Evolutionary conservation across 2,329 filamentous ascomycete species (phyloP), one percentile per base, ranked within the genome.

Genomic region (Penicillium sp.): DNA sequence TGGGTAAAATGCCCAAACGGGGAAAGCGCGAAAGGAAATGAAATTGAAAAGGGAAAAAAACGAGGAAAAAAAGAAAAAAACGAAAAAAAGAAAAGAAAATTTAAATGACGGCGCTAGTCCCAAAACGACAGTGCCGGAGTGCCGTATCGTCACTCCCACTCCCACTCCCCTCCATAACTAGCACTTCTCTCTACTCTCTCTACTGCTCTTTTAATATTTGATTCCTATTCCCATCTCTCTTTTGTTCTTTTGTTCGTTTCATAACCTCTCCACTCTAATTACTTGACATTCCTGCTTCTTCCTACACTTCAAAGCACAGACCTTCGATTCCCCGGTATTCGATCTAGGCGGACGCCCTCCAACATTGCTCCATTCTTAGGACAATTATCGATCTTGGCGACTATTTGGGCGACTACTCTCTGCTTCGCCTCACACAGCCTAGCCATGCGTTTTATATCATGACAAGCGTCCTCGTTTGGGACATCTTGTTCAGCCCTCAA

Each of bases 401-500:
- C 48, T 32, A 40, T 34, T 49, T 36, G 13, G 34, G 38, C 38
- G 38, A 18, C 38, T 40, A 18, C 6, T 8, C 38, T 40, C 53
- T 54, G 45, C 52, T 57, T 53, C 52, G 53, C 43, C 47, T 53
- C 31, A 42, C 36, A 47, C 31, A 31, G 40, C 52, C 69, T 61
- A 64, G 70, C 65, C 67, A 71, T 72, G 66, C 62, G 58, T 61
- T 72, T 57, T 62, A 71, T 73, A 71, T 77, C 75, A 76, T 77
- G 73, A 75, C 74, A 68, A 63, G 64, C 61, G 72, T 75, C 71
- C 72, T 68, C 52, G 56, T 52, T 53, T 60, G 68, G 73, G 73
- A 70, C 70, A 63, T 56, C 57, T 56, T 63, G 58, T 58, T 52
- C 53, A 59, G 59, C 60, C 62, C 62, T 64, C 60, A 50, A 52